These are phyloP conservation scores for Wickerhamomyces bovis DNA, from an alignment of 805 yeast species.

Conservation along the genomic window DNA sequence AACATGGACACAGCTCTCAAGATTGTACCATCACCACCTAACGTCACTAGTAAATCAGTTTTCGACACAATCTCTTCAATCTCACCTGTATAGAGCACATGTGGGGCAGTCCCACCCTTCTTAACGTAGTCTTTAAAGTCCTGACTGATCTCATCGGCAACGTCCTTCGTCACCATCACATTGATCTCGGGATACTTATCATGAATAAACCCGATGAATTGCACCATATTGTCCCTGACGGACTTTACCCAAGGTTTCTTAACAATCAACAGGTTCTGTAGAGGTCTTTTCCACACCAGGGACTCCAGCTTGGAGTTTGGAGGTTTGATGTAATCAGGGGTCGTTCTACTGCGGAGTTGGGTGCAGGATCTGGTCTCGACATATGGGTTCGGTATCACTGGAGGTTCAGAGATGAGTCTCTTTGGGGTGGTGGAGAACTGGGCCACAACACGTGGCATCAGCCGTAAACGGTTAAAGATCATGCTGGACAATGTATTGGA, in stretches of 20 bases:
- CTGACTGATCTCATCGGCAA: conserved; percentile 56
- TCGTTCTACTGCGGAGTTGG: conserved; percentile 24
- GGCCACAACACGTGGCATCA: not conserved
- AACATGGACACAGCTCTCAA: conserved; percentile 77
- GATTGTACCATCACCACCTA: conserved; percentile 98
- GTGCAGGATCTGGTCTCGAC: conserved; percentile 28
- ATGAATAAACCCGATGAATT: conserved; percentile 57
- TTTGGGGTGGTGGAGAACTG: conserved; percentile 13
- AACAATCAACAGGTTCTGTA: conserved; percentile 70
- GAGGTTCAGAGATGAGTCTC: conserved; percentile 24
- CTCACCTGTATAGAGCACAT: conserved; percentile 52
- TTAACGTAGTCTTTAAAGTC: conserved; percentile 22
- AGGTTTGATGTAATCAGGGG: conserved; percentile 48
- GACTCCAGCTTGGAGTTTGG: conserved; percentile 57
- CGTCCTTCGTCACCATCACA: conserved; percentile 70
- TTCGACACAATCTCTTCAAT: conserved; percentile 50
- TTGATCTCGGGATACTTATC: conserved; percentile 63
- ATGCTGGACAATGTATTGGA: not conserved
- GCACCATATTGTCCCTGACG: conserved; percentile 61
- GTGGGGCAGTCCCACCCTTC: conserved; percentile 27
- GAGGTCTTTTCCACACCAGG: conserved; percentile 65
- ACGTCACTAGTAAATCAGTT: conserved; percentile 75
- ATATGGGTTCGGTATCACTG: conserved; percentile 19
- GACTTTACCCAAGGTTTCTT: conserved; percentile 76
- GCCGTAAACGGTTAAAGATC: not conserved